These are phyloP conservation scores for Musa acuminata DNA, from an alignment of 176 grass and related monocot genomes.

Conservation along the genomic window DNA sequence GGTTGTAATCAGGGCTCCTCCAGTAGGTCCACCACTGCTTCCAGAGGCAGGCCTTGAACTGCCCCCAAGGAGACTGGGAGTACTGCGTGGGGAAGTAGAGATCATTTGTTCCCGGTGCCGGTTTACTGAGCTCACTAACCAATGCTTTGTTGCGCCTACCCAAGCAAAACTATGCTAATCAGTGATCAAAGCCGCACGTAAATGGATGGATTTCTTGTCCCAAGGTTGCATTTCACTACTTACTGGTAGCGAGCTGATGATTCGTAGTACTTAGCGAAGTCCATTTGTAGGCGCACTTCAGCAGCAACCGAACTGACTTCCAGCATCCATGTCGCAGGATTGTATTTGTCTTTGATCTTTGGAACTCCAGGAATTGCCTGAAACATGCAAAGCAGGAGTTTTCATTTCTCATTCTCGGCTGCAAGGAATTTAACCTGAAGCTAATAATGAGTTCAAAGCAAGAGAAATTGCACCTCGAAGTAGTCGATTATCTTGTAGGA, in stretches of 20 bases:
- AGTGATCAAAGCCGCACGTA: not conserved
- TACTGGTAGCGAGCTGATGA: slow-evolving; percentile 70
- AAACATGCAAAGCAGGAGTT: not conserved
- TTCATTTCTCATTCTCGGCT: not conserved
- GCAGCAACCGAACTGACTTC: slow-evolving; percentile 81
- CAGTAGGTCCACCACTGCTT: slow-evolving; percentile 92
- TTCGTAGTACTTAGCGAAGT: slow-evolving; percentile 71
- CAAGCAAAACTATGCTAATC: not conserved
- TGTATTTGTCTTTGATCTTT: slow-evolving; percentile 95
- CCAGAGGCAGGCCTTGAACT: slow-evolving; percentile 96
- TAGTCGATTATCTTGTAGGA: slow-evolving; percentile 85
- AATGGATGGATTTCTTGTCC: not conserved
- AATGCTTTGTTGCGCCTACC: slow-evolving; percentile 68
- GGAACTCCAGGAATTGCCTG: slow-evolving; percentile 91
- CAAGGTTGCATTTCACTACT: slow-evolving; percentile 17
- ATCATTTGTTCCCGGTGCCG: slow-evolving; percentile 51
- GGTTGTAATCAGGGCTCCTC: slow-evolving; percentile 96
- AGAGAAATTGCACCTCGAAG: slow-evolving; percentile 56
- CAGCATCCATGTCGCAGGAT: slow-evolving; percentile 96
- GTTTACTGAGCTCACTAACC: slow-evolving; percentile 59
- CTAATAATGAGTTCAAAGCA: slow-evolving; percentile 1
- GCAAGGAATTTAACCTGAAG: not conserved
- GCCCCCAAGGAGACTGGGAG: slow-evolving; percentile 43
- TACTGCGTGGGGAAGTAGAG: slow-evolving; percentile 84
- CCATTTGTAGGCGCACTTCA: slow-evolving; percentile 72